Evolutionary conservation across 1,284 basidiomycete genomes (phyloP).

Genomic region (Puccinia triticina): DNA sequence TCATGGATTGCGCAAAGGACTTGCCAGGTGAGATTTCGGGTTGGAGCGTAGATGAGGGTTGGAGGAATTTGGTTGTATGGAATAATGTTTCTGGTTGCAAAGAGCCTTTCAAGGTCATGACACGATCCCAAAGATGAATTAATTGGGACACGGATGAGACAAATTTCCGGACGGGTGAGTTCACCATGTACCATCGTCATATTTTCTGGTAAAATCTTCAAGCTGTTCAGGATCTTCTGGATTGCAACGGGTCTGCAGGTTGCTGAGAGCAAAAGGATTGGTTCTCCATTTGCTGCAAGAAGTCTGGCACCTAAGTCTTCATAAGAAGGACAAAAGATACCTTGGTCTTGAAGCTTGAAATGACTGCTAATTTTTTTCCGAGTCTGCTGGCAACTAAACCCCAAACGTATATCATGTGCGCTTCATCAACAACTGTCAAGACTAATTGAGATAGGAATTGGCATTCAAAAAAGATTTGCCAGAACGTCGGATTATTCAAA

Average conservation of each 20-base stretch:
- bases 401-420: no score
- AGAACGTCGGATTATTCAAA: constrained; percentile 11
- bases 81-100: neutral
- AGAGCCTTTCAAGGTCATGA: neutral
- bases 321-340: no score
- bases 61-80: neutral
- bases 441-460: constrained; percentile 14
- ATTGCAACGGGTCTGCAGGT: constrained; percentile 31
- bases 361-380: no score
- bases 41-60: neutral
- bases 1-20: neutral
- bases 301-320: no score
- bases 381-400: no score
- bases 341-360: no score
- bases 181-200: neutral
- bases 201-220: constrained; percentile 3
- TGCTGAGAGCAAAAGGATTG: constrained; percentile 22
- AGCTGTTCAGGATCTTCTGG: neutral
- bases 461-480: neutral
- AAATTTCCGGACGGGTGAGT: constrained; percentile 11
- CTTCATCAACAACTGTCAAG: neutral
- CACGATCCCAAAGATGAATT: neutral
- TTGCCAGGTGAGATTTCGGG: neutral
- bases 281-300: neutral
- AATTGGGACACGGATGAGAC: constrained; percentile 4